Evolutionary conservation across 495 filamentous ascomycete genomes (phyloP).

Genomic region (Lindgomyces ingoldianus): DNA sequence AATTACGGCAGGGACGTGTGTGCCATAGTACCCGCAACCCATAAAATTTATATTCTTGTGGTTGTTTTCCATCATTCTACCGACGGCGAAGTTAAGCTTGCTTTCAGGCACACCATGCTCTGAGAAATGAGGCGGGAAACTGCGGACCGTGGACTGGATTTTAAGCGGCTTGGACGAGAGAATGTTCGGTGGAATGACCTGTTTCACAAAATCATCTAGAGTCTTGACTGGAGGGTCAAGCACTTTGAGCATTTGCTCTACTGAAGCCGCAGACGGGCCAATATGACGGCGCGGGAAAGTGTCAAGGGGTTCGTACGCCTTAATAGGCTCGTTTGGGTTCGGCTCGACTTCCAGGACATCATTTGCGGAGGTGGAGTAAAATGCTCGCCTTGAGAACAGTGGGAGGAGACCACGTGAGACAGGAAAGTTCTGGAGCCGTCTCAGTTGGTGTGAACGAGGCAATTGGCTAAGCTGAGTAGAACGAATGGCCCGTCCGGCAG

Average conservation of each 20-base stretch:
- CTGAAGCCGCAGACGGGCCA: constrained; percentile 75
- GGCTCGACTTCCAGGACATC: constrained; percentile 17
- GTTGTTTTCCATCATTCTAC: constrained; percentile 66
- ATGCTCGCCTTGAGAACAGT: constrained; percentile 12
- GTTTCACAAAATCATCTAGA: constrained; percentile 83
- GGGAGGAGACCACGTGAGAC: background rate
- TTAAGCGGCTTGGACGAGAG: constrained; percentile 66
- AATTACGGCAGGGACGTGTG: constrained; percentile 86
- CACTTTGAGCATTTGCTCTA: constrained; percentile 75
- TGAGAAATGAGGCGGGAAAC: background rate
- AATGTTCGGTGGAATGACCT: constrained; percentile 84
- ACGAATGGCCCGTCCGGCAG: constrained; percentile 9
- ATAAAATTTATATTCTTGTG: constrained; percentile 68
- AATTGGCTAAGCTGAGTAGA: background rate
- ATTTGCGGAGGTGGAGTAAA: constrained; percentile 19
- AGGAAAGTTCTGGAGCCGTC: background rate
- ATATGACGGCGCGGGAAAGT: constrained; percentile 90
- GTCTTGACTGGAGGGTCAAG: constrained; percentile 72
- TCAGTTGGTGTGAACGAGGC: background rate
- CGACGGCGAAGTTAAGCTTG: constrained; percentile 63
- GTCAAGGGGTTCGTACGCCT: constrained; percentile 50
- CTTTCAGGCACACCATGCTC: constrained; percentile 58
- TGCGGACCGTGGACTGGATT: constrained; percentile 40
- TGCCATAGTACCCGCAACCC: constrained; percentile 85
- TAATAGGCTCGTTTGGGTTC: background rate